phyloP scores from a whole-genome alignment of 495 filamentous ascomycete species.

The Penicillium canariense region DNA sequence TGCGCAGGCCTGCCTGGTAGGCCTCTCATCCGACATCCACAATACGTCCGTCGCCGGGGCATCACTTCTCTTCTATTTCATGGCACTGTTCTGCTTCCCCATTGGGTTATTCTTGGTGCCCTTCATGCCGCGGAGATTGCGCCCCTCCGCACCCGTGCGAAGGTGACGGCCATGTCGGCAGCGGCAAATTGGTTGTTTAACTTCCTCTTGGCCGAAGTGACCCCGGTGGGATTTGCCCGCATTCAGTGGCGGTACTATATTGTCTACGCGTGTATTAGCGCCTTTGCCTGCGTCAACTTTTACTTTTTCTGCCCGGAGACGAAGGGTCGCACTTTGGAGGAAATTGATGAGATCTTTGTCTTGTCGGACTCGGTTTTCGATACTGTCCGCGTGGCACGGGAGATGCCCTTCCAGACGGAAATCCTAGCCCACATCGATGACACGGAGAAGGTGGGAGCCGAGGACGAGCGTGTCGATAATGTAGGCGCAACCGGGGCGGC shows the following conservation, averaged over 20 bases:
- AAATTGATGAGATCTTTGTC: conserved; percentile 33
- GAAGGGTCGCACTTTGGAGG: conserved; percentile 27
- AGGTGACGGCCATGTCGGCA: conserved; percentile 41
- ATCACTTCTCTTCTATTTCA: conserved; percentile 44
- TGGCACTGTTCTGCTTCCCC: conserved; percentile 50
- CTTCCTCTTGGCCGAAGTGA: conserved; percentile 19
- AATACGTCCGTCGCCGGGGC: conserved; percentile 8
- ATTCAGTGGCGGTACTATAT: conserved; percentile 35
- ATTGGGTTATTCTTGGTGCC: conserved; percentile 50
- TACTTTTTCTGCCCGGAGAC: conserved; percentile 37
- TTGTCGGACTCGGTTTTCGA: background rate
- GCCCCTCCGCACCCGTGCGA: conserved; percentile 41
- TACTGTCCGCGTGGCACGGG: background rate
- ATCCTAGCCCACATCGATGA: background rate
- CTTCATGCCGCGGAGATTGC: conserved; percentile 51
- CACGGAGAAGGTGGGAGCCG: background rate
- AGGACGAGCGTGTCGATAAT: background rate
- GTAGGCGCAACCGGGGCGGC: no score
- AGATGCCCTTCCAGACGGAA: background rate
- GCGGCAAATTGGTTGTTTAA: conserved; percentile 40
- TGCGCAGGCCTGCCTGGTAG: conserved; percentile 39
- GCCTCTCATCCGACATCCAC: background rate
- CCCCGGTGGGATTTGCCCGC: conserved; percentile 28
- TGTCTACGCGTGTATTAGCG: conserved; percentile 34
- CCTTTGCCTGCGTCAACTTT: conserved; percentile 27